Base-by-base conservation (phyloP, 108 stramenopile species). In the Pseudonitzschia multistriata region DNA sequence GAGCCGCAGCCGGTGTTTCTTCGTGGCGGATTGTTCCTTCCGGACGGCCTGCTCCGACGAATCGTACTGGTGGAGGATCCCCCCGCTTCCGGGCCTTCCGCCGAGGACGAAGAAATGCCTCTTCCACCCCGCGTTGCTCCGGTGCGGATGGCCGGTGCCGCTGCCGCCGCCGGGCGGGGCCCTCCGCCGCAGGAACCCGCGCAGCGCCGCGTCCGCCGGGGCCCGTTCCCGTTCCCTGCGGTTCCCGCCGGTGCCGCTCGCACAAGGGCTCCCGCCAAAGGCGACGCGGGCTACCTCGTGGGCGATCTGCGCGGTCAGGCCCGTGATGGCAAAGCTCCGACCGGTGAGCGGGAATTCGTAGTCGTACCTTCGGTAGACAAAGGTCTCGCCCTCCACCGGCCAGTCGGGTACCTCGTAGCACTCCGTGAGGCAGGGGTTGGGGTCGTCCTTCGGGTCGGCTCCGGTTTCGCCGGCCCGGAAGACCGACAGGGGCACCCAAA, bases 301-400 rank as follows among this genome's bases (percentile, higher is more conserved):
- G 21, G 73, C 66, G 17, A 91, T 56, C 70, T 84, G 73, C 1
- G 90, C 90, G 49, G 90, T 91, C 63, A 91, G 59, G 21, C 90
- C 90, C 74, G 82, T 85, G 40, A 91, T 87, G 47, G 66, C 65
- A 29, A 85, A 79, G 28, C 63, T 60, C 15, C 67, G 57, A 33
- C 17, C 25, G 25, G 59, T 47, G 3, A 47, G 30, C 33, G 59
- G 66, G 1, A 65, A 37, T 27, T 72, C 66, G 56, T 80, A 80
- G 22, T 66, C 67, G 63, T 87, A 88, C 0, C 73, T 75, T 61
- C 89, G 85, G 49, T 81, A 74, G 2, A 70, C 57, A 75, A 88
- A 87, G n/a, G 64, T 74, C 36, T 71, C 74, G 0, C 78, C 34
- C 13, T 0, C 14, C 13, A 35, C 70, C 7, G 52, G 60, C 82